phyloP scores from a whole-genome alignment of 768 basidiomycete species.

The Pleurotus tuber-regium region DNA sequence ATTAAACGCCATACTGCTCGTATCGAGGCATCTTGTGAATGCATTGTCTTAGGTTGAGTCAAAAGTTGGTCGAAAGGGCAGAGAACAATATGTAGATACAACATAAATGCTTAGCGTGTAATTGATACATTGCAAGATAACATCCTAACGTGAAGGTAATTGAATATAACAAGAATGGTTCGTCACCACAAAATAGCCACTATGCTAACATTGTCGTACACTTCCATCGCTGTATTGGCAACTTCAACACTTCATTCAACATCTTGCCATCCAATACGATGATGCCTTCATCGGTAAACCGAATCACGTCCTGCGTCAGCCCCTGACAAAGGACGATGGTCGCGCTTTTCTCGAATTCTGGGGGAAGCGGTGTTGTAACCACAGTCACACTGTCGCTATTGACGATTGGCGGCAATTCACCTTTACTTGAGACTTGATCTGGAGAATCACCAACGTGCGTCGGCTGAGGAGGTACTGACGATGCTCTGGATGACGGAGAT shows the following conservation, averaged over 20 bases:
- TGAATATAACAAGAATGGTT: too few species aligned
- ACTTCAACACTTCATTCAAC: background rate
- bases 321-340: background rate
- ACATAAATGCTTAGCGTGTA: too few species aligned
- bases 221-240: conserved; percentile 1
- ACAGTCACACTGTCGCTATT: background rate
- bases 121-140: too few species aligned
- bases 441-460: background rate
- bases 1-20: too few species aligned
- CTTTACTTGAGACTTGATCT: background rate
- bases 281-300: background rate
- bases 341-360: background rate
- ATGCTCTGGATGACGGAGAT: conserved; percentile 4
- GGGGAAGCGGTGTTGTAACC: background rate
- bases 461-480: background rate
- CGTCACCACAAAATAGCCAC: too few species aligned
- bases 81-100: too few species aligned
- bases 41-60: too few species aligned
- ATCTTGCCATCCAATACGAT: background rate
- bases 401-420: background rate
- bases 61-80: too few species aligned
- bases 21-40: too few species aligned
- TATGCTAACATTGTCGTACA: too few species aligned
- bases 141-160: too few species aligned
- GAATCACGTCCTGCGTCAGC: background rate